phyloP scores from a whole-genome alignment of 208 protist genomes.

The Acanthamoeba healyi region DNA sequence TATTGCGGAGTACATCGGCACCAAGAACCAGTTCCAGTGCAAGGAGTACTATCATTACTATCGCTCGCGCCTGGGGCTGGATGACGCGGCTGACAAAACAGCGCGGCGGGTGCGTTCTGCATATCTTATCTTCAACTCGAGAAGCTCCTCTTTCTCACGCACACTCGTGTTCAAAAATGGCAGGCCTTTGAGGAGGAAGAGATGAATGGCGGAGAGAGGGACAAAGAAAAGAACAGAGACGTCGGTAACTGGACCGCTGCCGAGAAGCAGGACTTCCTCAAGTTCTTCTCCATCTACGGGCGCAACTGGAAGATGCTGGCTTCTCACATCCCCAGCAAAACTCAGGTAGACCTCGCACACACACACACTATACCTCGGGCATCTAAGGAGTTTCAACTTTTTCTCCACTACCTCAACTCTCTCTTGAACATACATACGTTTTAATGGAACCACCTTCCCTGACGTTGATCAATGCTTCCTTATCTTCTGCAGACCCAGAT shows the following conservation, averaged over 20 bases:
- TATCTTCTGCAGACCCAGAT: background rate
- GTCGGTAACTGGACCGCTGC: slow-evolving; percentile 61
- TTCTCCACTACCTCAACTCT: no score
- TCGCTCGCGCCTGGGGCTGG: slow-evolving; percentile 62
- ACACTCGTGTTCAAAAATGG: background rate
- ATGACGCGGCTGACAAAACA: slow-evolving; percentile 49
- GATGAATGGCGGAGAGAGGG: slow-evolving; percentile 12
- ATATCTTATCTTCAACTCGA: background rate
- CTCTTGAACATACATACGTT: no score
- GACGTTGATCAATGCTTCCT: background rate
- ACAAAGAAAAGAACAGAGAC: slow-evolving; percentile 56
- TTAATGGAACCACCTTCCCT: background rate
- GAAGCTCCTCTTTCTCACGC: background rate
- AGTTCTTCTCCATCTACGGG: slow-evolving; percentile 75
- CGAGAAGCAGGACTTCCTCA: slow-evolving; percentile 70
- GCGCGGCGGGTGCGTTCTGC: background rate
- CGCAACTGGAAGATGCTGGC: slow-evolving; percentile 76
- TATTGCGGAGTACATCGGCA: slow-evolving; percentile 73
- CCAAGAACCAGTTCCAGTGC: slow-evolving; percentile 78
- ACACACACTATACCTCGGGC: background rate
- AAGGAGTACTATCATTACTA: slow-evolving; percentile 76
- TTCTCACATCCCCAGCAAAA: slow-evolving; percentile 72
- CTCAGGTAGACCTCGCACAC: background rate
- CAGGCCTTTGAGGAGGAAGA: slow-evolving; percentile 55
- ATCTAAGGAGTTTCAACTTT: no score